Conservation (phyloP, 2,329 filamentous ascomycete genomes). For the Pestalotiopsis fici region DNA sequence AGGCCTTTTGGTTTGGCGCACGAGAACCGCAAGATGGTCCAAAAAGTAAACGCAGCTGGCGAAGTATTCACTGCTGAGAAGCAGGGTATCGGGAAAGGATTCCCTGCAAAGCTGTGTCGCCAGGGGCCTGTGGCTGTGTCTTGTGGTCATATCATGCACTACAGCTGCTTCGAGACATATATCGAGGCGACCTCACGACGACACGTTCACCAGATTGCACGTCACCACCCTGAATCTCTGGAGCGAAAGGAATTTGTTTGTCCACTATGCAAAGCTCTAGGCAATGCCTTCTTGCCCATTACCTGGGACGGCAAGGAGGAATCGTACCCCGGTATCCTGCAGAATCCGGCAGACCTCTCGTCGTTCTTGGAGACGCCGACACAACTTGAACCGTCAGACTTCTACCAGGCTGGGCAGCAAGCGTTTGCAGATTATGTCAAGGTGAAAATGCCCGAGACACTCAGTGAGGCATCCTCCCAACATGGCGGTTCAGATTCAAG, state of each 20-base stretch:
- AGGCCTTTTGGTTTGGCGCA: conserved; percentile 90
- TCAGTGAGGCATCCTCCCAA: conserved; percentile 39
- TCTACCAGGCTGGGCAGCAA: conserved; percentile 25
- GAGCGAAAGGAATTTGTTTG: conserved; percentile 89
- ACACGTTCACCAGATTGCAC: conserved; percentile 89
- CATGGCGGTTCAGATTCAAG: conserved; percentile 34
- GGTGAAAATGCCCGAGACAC: conserved; percentile 36
- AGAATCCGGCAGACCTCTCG: conserved; percentile 61
- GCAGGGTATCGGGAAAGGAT: conserved; percentile 87
- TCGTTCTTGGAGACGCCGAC: conserved; percentile 68
- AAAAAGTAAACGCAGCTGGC: conserved; percentile 74
- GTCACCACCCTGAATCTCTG: conserved; percentile 86
- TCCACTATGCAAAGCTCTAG: conserved; percentile 92
- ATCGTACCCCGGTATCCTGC: conserved; percentile 73
- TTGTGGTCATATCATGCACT: conserved; percentile 99
- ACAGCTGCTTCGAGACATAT: conserved; percentile 90
- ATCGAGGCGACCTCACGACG: conserved; percentile 80
- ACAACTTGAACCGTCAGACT: background rate
- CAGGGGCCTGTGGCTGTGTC: conserved; percentile 83
- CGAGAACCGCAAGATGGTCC: conserved; percentile 77
- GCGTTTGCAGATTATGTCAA: conserved; percentile 40
- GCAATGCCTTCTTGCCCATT: conserved; percentile 92
- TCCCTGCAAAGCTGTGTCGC: conserved; percentile 66
- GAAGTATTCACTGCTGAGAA: conserved; percentile 72
- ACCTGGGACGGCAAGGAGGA: conserved; percentile 94